Percentiles rank a stretch among this genome's conserved stretches.
These are phyloP conservation scores for Avena eriantha DNA, from an alignment of 176 grass and related monocot genomes.

Conservation along the genomic window DNA sequence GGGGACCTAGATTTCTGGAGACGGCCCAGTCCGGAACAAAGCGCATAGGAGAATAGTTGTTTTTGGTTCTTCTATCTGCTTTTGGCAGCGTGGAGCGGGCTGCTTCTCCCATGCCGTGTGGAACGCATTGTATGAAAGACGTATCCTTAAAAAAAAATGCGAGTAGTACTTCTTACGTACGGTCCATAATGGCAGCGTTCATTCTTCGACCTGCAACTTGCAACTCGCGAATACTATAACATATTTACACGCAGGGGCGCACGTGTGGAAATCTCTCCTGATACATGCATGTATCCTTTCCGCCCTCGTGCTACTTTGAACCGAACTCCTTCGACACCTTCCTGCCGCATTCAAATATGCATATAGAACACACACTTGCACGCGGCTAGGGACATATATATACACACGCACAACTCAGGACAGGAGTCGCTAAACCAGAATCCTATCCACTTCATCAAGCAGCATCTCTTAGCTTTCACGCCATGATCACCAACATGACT, in stretches of 20 bases:
- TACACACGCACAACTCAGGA: neutral
- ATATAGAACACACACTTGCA: constrained; percentile 40
- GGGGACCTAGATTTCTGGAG: too few relatives aligned
- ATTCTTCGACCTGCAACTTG: neutral
- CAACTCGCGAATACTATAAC: neutral
- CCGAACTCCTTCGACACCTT: neutral
- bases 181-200: neutral
- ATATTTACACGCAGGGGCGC: neutral
- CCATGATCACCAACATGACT: constrained; percentile 35
- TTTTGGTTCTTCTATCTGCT: too few relatives aligned
- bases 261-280: neutral
- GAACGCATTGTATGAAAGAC: too few relatives aligned
- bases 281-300: constrained; percentile 12
- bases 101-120: too few relatives aligned
- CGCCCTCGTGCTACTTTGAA: constrained; percentile 55
- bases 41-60: too few relatives aligned
- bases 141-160: too few relatives aligned
- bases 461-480: neutral
- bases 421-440: constrained; percentile 5
- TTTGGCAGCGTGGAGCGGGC: too few relatives aligned
- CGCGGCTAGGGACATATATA: neutral
- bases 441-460: neutral
- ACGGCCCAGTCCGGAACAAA: too few relatives aligned
- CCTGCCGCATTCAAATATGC: neutral
- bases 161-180: too few relatives aligned